These are phyloP conservation scores for Pichia rugopelliculosa DNA, from an alignment of 805 yeast genomes.

Conservation along the genomic window DNA sequence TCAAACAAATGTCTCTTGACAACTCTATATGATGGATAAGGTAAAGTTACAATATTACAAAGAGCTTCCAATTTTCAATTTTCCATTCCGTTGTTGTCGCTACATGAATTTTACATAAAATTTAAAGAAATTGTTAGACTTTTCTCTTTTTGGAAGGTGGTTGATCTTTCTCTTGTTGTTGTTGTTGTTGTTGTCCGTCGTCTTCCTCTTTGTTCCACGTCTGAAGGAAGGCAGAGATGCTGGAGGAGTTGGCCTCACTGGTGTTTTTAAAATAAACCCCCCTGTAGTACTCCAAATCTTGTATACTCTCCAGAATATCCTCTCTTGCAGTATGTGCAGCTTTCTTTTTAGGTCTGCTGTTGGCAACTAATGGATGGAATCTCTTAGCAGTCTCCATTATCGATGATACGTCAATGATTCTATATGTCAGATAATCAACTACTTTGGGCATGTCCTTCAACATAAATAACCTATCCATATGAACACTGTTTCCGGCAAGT, in stretches of 20 bases:
- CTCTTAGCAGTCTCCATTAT: constrained; percentile 64
- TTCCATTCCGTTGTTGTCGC: no score
- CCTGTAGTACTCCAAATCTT: constrained; percentile 70
- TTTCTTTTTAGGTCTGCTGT: constrained; percentile 58
- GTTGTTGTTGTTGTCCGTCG: neutral
- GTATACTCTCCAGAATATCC: constrained; percentile 86
- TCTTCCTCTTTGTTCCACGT: neutral
- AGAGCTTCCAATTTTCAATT: no score
- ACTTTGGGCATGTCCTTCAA: constrained; percentile 75
- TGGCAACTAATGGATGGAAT: constrained; percentile 2
- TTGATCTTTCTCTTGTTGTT: neutral
- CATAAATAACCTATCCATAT: constrained; percentile 85
- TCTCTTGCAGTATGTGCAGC: constrained; percentile 78
- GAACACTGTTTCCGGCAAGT: constrained; percentile 87
- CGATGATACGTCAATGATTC: constrained; percentile 86
- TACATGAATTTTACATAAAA: neutral
- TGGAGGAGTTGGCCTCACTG: neutral
- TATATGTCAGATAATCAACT: constrained; percentile 52
- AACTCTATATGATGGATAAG: no score
- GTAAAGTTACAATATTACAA: no score
- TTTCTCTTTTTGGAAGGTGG: neutral
- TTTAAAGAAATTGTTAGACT: neutral
- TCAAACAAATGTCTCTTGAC: neutral
- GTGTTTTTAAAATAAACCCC: constrained; percentile 46
- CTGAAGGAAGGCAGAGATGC: neutral